phyloP scores from a whole-genome alignment of 371 early-diverging fungal species.

The Fennellomyces sp. region DNA sequence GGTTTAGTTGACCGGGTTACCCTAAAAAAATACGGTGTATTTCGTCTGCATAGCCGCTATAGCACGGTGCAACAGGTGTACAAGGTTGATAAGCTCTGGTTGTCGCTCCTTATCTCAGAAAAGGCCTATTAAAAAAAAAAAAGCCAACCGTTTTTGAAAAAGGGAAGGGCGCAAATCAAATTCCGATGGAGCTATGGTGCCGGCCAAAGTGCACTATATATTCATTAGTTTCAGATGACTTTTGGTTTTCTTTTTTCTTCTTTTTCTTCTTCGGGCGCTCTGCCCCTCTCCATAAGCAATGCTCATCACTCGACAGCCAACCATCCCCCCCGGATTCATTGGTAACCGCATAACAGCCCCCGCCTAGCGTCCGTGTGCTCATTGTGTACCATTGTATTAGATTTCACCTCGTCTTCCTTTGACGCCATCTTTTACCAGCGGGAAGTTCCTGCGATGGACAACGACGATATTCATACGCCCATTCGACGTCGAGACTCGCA shows the following conservation, averaged over 20 bases:
- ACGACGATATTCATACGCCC: background rate
- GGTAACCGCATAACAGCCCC: slow-evolving; percentile 23
- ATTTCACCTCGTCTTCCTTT: slow-evolving; percentile 52
- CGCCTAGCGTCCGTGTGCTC: background rate
- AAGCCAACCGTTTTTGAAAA: too few relatives aligned
- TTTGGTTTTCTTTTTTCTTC: slow-evolving; percentile 34
- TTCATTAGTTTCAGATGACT: slow-evolving; percentile 2
- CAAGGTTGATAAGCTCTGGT: too few relatives aligned
- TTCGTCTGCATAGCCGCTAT: background rate
- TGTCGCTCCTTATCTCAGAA: too few relatives aligned
- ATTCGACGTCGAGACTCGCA: slow-evolving; percentile 30
- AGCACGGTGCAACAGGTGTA: too few relatives aligned
- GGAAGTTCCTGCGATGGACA: background rate
- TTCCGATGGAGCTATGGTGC: background rate
- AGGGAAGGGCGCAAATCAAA: background rate
- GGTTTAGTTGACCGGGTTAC: too few relatives aligned
- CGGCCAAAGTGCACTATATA: background rate
- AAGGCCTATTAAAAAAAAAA: too few relatives aligned
- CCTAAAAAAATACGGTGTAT: background rate
- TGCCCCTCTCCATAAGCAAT: slow-evolving; percentile 19
- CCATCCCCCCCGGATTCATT: slow-evolving; percentile 50
- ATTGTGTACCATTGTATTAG: slow-evolving; percentile 16
- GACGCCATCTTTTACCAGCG: slow-evolving; percentile 46
- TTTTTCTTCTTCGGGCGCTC: slow-evolving; percentile 32
- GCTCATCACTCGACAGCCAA: slow-evolving; percentile 24